These are phyloP conservation scores for Penicillium nucicola DNA, from an alignment of 495 filamentous ascomycete genomes.

Conservation along the genomic window DNA sequence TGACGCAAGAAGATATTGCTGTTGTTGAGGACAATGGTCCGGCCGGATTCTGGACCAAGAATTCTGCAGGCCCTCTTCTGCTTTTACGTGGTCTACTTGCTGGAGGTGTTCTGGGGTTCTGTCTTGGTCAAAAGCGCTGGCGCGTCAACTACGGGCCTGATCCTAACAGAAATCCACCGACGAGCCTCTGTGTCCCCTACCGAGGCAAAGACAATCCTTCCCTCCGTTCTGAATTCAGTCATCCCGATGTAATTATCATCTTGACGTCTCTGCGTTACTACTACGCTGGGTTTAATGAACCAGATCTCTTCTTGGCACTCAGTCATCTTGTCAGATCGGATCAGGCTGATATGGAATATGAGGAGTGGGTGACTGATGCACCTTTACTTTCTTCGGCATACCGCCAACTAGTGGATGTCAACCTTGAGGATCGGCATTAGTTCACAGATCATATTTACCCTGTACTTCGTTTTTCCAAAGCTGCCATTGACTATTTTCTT, in stretches of 20 bases:
- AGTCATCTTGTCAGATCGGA: slow-evolving; percentile 51
- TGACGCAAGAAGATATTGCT: no score
- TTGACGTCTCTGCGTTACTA: slow-evolving; percentile 71
- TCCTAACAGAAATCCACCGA: slow-evolving; percentile 35
- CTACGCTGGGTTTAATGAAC: slow-evolving; percentile 55
- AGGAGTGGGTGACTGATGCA: slow-evolving; percentile 45
- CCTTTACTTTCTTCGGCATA: slow-evolving; percentile 35
- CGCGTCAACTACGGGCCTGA: slow-evolving; percentile 45
- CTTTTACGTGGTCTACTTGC: no score
- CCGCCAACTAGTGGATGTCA: slow-evolving; percentile 52
- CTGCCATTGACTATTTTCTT: slow-evolving; percentile 61
- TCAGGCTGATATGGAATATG: slow-evolving; percentile 53
- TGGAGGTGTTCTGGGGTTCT: slow-evolving; percentile 51
- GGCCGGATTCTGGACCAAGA: no score
- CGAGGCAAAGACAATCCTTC: slow-evolving; percentile 66
- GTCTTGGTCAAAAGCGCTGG: slow-evolving; percentile 59
- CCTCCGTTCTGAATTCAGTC: slow-evolving; percentile 65
- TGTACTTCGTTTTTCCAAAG: slow-evolving; percentile 47
- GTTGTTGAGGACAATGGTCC: no score
- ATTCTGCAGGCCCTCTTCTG: no score
- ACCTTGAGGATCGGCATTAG: slow-evolving; percentile 51
- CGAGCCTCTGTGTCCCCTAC: slow-evolving; percentile 64
- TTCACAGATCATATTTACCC: slow-evolving; percentile 48
- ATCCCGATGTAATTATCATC: slow-evolving; percentile 66
- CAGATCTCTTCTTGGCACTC: slow-evolving; percentile 51